Conservation (phyloP, 306 rosid genomes). For the Luffa acutangula region DNA sequence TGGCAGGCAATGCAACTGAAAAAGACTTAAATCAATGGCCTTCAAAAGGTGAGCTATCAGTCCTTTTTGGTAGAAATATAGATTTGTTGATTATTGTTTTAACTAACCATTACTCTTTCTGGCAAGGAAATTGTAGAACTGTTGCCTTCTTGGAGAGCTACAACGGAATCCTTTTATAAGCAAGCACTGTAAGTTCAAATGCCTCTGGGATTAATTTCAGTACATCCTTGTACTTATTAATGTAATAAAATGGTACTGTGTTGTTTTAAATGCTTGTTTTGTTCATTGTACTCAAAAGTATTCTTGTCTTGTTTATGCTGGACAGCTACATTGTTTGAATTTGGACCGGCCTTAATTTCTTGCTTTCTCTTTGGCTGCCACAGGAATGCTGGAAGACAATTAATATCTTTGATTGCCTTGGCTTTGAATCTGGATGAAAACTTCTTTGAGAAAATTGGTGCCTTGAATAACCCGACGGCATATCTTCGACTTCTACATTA, state of each 20-base stretch:
- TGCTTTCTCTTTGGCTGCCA: slow-evolving; percentile 11
- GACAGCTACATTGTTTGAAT: not conserved
- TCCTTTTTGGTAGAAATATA: not conserved
- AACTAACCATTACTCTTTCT: not conserved
- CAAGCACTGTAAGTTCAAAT: slow-evolving; percentile 49
- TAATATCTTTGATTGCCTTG: slow-evolving; percentile 51
- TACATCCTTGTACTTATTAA: not conserved
- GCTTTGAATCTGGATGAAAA: slow-evolving; percentile 58
- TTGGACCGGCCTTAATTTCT: not conserved
- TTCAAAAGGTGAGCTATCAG: slow-evolving; percentile 32
- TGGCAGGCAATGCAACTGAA: slow-evolving; percentile 28
- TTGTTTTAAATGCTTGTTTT: not conserved
- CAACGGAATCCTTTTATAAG: slow-evolving; percentile 43
- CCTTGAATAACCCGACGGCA: slow-evolving; percentile 28
- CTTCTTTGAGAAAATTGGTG: slow-evolving; percentile 55
- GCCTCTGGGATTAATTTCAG: not conserved
- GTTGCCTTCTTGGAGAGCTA: slow-evolving; percentile 58
- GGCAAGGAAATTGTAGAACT: slow-evolving; percentile 34
- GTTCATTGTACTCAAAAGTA: slow-evolving; percentile 7
- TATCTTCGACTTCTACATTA: slow-evolving; percentile 73
- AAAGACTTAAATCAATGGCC: slow-evolving; percentile 74
- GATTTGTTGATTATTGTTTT: not conserved
- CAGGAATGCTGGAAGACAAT: slow-evolving; percentile 48
- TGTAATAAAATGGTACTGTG: not conserved
- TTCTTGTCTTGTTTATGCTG: not conserved